Evolutionary conservation across 169 alveolate genomes (phyloP).

Genomic region (Cryptosporidium ubiquitum): DNA sequence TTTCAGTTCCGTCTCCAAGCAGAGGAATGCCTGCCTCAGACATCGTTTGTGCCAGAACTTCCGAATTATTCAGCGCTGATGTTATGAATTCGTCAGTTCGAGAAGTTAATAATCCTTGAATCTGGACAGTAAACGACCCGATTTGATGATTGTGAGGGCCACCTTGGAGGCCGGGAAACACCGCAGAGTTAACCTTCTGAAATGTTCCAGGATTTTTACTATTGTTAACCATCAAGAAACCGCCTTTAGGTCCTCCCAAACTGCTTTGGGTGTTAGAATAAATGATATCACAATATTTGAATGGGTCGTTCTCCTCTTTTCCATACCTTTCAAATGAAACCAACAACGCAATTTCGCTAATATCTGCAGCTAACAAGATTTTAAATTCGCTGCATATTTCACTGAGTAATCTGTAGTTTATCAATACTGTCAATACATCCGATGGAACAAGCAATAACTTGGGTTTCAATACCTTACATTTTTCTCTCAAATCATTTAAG

Average conservation of each 20-base stretch:
- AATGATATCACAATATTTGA: conserved; percentile 81
- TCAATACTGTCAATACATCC: conserved; percentile 74
- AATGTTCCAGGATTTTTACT: conserved; percentile 78
- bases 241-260: conserved; percentile 88
- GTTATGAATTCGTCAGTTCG: conserved; percentile 76
- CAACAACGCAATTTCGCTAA: conserved; percentile 85
- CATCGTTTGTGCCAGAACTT: conserved; percentile 73
- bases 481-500: conserved; percentile 13
- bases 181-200: conserved; percentile 91
- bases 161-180: conserved; percentile 96
- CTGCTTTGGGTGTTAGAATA: conserved; percentile 89
- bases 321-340: conserved; percentile 79
- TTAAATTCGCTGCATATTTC: conserved; percentile 81
- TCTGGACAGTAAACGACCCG: conserved; percentile 82
- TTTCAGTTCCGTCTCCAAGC: conserved; percentile 84
- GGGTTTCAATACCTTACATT: conserved; percentile 82
- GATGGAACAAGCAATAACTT: conserved; percentile 83
- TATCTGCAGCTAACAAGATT: conserved; percentile 83
- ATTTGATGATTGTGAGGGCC: conserved; percentile 94
- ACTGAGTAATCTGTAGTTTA: conserved; percentile 80
- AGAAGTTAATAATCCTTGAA: conserved; percentile 80
- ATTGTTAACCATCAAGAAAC: conserved; percentile 50
- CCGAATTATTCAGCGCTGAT: conserved; percentile 75
- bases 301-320: conserved; percentile 45
- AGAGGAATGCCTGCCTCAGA: conserved; percentile 75